These are phyloP conservation scores for Elaeis oleifera DNA, from an alignment of 202 grass and related monocot genomes.

Conservation along the genomic window DNA sequence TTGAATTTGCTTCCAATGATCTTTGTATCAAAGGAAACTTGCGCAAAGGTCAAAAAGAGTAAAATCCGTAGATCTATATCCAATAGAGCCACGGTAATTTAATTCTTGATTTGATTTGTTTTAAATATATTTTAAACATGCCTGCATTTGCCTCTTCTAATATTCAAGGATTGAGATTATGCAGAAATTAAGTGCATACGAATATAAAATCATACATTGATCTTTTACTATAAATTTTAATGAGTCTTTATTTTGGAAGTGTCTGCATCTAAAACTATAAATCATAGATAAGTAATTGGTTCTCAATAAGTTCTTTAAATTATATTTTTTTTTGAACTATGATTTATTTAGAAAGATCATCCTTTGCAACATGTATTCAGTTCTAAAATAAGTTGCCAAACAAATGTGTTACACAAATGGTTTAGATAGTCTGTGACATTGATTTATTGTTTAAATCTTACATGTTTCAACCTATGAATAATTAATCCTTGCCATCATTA, in stretches of 20 bases:
- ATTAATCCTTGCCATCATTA: no score
- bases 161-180: not conserved
- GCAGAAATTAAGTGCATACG: not conserved
- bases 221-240: slow-evolving; percentile 45
- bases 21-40: slow-evolving; percentile 63
- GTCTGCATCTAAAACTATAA: slow-evolving; percentile 80
- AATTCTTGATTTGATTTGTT: not conserved
- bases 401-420: no score
- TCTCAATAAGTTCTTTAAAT: not conserved
- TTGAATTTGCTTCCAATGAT: slow-evolving; percentile 23
- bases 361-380: not conserved
- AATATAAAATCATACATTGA: not conserved
- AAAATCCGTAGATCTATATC: slow-evolving; percentile 81
- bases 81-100: slow-evolving; percentile 65
- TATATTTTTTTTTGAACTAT: not conserved
- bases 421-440: no score
- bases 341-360: not conserved
- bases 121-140: no score
- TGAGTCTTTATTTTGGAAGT: slow-evolving; percentile 66
- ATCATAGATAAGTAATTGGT: slow-evolving; percentile 42
- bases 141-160: not conserved
- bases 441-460: no score
- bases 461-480: no score
- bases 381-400: no score
- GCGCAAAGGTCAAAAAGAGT: slow-evolving; percentile 74